Evolutionary conservation across 768 basidiomycete genomes (phyloP).

Genomic region (Suillus sp.): DNA sequence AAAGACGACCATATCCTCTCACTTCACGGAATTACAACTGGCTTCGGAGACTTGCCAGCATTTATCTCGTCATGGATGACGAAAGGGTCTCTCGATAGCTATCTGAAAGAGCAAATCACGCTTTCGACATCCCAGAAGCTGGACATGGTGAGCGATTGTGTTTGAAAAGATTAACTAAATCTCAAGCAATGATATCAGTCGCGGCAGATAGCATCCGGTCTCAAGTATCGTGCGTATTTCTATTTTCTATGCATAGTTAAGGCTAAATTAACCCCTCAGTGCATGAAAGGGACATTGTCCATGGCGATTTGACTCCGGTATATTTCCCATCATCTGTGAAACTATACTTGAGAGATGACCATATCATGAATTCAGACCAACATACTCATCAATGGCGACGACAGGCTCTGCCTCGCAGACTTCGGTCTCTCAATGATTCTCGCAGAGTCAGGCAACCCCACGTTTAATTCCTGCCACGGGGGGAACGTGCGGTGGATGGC

Average conservation of each 20-base stretch:
- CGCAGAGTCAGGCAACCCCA: constrained; percentile 11
- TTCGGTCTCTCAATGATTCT: constrained; percentile 33
- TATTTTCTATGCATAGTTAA: background rate
- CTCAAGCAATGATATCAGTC: constrained; percentile 21
- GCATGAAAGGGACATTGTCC: constrained; percentile 32
- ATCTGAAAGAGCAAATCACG: constrained; percentile 24
- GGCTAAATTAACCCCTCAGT: constrained; percentile 1
- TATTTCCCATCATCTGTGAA: background rate
- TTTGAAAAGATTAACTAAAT: too few species aligned
- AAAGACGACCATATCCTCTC: constrained; percentile 34
- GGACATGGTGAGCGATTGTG: constrained; percentile 15
- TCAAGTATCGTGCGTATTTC: constrained; percentile 23
- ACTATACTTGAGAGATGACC: background rate
- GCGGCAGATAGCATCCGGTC: constrained; percentile 25
- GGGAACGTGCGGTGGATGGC: constrained; percentile 45
- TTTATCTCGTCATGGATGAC: constrained; percentile 39
- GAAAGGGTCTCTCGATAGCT: constrained; percentile 33
- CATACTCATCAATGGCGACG: constrained; percentile 19
- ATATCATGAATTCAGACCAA: constrained; percentile 23
- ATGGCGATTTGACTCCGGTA: constrained; percentile 45
- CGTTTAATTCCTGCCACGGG: constrained; percentile 25
- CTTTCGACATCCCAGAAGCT: constrained; percentile 20
- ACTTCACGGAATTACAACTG: constrained; percentile 28
- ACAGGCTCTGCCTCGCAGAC: constrained; percentile 29
- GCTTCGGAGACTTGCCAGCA: constrained; percentile 32